Conservation (phyloP, 768 basidiomycete genomes). For the Boletus tylopilopsis region DNA sequence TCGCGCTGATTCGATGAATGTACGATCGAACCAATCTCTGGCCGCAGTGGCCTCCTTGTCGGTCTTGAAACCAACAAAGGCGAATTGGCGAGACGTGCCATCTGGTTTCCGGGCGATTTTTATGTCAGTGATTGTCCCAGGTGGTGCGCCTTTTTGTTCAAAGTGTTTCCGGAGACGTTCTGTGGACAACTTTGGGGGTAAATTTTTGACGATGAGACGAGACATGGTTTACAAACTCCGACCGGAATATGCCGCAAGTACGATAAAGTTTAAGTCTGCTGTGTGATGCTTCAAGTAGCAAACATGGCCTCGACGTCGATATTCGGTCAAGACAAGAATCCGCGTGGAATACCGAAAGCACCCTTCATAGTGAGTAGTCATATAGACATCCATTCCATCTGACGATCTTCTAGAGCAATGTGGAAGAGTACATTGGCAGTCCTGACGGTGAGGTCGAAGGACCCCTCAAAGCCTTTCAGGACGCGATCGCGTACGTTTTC, state of each 20-base stretch:
- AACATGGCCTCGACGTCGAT: slow-evolving; percentile 26
- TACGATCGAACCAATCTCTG: slow-evolving; percentile 79
- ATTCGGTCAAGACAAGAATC: slow-evolving; percentile 58
- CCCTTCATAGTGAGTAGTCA: slow-evolving; percentile 80
- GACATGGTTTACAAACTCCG: slow-evolving; percentile 53
- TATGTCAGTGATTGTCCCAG: slow-evolving; percentile 78
- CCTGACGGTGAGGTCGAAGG: slow-evolving; percentile 74
- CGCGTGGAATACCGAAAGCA: slow-evolving; percentile 91
- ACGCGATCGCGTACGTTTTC: slow-evolving; percentile 81
- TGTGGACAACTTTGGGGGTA: slow-evolving; percentile 67
- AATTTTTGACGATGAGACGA: slow-evolving; percentile 78
- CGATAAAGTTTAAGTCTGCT: no score
- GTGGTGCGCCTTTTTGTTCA: slow-evolving; percentile 53
- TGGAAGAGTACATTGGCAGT: slow-evolving; percentile 81
- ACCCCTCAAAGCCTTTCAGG: slow-evolving; percentile 79
- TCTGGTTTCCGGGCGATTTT: slow-evolving; percentile 74
- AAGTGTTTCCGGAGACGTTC: slow-evolving; percentile 67
- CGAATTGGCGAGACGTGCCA: slow-evolving; percentile 83
- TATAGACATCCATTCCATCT: neutral
- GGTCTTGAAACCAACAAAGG: slow-evolving; percentile 88
- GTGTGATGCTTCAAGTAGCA: no score
- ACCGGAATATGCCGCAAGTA: slow-evolving; percentile 20
- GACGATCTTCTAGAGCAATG: slow-evolving; percentile 59
- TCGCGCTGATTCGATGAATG: slow-evolving; percentile 76
- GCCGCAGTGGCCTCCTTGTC: slow-evolving; percentile 71